Evolutionary conservation across 176 grass and related monocot species (phyloP).

Genomic region (Ampelocalamus luodianensis): DNA sequence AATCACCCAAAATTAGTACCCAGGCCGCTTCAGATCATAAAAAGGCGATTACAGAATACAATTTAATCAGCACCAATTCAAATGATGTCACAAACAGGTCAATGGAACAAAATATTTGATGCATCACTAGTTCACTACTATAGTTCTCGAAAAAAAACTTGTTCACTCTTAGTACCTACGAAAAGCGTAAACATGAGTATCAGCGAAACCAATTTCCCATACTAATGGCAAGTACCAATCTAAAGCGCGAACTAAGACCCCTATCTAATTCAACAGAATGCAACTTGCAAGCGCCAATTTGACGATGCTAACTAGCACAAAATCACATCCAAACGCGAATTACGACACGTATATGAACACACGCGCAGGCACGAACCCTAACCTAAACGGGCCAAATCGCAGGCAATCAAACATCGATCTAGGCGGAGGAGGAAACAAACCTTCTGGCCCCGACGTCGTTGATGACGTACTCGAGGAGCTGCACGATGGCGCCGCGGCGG

Average conservation of each 20-base stretch:
- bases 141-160: not conserved
- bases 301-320: not conserved
- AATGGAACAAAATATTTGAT: not conserved
- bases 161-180: not conserved
- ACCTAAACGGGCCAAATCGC: not conserved
- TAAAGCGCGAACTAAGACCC: not conserved
- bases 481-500: slow-evolving; percentile 64
- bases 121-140: slow-evolving; percentile 7
- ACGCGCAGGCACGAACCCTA: slow-evolving; percentile 20
- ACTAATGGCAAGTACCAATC: not conserved
- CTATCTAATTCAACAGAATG: no score
- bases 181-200: not conserved
- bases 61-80: slow-evolving; percentile 6
- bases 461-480: slow-evolving; percentile 74
- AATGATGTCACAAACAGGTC: not conserved
- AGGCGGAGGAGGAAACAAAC: slow-evolving; percentile 31
- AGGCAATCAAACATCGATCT: not conserved
- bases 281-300: not conserved
- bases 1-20: not conserved
- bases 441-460: slow-evolving; percentile 53
- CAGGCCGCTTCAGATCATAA: not conserved
- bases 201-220: not conserved
- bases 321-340: not conserved
- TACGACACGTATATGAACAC: not conserved
- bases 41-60: not conserved